Base-by-base conservation (phyloP, 2,329 filamentous ascomycete genomes). In the Colletotrichum cordylinicola region DNA sequence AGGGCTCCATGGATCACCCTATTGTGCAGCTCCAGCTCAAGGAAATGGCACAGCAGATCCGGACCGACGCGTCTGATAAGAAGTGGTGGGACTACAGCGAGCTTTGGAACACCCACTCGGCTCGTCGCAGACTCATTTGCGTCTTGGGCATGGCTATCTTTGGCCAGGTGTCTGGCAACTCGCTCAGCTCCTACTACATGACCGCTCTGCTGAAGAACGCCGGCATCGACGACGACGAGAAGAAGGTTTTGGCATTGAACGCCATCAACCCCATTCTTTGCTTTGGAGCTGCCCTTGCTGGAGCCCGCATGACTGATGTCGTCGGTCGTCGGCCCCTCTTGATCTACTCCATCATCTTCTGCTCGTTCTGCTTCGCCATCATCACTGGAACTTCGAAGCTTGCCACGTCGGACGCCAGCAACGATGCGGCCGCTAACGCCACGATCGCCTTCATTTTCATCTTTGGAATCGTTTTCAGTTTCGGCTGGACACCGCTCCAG, bases 271-370 rank as follows among this genome's bases (percentile, higher is more conserved):
- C 90, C 29, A 87, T 90, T 29, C 82, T 91, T 39, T 89, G 88
- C 79, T 86, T 89, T 74, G 77, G 88, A 2, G 87, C 85, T 2
- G 88, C 90, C 21, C 84, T 91, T 21, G 78, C 89, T 1, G 91
- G 91, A 61, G 90, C 91, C 6, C 84, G 87, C 16, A 84, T 92
- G 66, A 90, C 90, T 2, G 91, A 92, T 52, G 86, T 86, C 2
- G 75, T 92, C 8, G 90, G 91, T n/a, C 90, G 91, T 48, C 89
- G 91, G 4, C 89, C 89, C 0, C 82, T 91, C 9, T 81, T 91
- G 15, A 80, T 91, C 5, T 86, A 85, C 80, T 85, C 86, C 6
- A 88, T 87, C 55, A 80, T 88, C 13, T 88, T 86, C 77, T 85
- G 84, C 67, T 87, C 86, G 0, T 78, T 83, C 75, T 89, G 87